These are phyloP conservation scores for Dryas drummondii DNA, from an alignment of 306 rosid genomes.

Conservation along the genomic window DNA sequence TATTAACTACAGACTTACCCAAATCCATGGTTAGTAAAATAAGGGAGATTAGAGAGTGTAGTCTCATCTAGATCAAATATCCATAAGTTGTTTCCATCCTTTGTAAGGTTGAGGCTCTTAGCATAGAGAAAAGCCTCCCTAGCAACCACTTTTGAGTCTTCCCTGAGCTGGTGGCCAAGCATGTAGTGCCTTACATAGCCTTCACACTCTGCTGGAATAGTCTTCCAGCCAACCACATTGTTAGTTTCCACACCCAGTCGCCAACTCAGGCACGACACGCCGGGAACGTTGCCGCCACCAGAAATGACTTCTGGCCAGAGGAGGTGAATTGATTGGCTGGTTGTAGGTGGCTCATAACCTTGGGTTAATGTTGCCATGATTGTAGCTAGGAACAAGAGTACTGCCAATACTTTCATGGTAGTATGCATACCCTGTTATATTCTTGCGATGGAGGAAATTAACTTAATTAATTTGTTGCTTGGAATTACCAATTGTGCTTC, in stretches of 20 bases:
- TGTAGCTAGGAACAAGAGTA: constrained; percentile 23
- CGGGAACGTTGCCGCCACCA: constrained; percentile 1
- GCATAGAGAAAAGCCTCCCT: constrained; percentile 30
- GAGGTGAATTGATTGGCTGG: neutral
- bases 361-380: constrained; percentile 14
- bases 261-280: constrained; percentile 43
- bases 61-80: constrained; percentile 62
- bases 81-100: constrained; percentile 32
- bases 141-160: constrained; percentile 42
- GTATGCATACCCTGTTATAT: no score
- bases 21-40: constrained; percentile 45
- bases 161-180: constrained; percentile 35
- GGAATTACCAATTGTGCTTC: neutral
- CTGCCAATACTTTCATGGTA: neutral
- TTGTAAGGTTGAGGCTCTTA: constrained; percentile 13
- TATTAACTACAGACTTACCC: constrained; percentile 35
- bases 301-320: no score
- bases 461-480: neutral
- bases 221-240: constrained; percentile 39
- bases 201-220: constrained; percentile 40
- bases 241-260: constrained; percentile 56
- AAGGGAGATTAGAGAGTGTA: constrained; percentile 54
- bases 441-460: neutral
- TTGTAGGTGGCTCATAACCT: constrained; percentile 3
- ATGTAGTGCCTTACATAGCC: constrained; percentile 51